phyloP scores from a whole-genome alignment of 352 stramenopile species.

The Phytophthora ohioensis region DNA sequence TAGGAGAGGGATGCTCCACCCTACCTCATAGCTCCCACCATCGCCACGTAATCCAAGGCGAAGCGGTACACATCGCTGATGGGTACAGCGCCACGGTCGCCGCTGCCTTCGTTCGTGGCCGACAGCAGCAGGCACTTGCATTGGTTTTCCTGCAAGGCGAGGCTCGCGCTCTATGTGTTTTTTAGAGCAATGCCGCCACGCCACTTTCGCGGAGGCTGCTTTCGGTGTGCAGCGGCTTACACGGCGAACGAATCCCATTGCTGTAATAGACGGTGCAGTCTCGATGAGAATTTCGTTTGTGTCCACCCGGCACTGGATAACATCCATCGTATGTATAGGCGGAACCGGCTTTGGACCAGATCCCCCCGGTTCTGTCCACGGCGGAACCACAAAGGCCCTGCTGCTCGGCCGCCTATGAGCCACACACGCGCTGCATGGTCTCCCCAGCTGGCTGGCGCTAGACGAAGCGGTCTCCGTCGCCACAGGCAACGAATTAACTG shows the following conservation, averaged over 20 bases:
- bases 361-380: slow-evolving; percentile 10
- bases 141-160: background rate
- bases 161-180: background rate
- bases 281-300: slow-evolving; percentile 42
- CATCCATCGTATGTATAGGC: slow-evolving; percentile 13
- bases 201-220: slow-evolving; percentile 21
- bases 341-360: slow-evolving; percentile 22
- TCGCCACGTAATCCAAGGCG: slow-evolving; percentile 34
- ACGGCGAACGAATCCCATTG: background rate
- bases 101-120: background rate
- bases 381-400: slow-evolving; percentile 30
- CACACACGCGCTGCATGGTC: slow-evolving; percentile 21
- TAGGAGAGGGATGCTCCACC: slow-evolving; percentile 13
- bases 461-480: slow-evolving; percentile 11
- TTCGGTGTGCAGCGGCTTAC: slow-evolving; percentile 6
- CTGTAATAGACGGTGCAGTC: slow-evolving; percentile 8
- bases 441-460: slow-evolving; percentile 29
- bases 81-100: slow-evolving; percentile 12
- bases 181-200: background rate
- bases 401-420: slow-evolving; percentile 19
- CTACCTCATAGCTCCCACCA: slow-evolving; percentile 27
- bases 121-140: background rate
- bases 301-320: slow-evolving; percentile 30
- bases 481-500: background rate
- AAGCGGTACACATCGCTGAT: slow-evolving; percentile 7